A percentile compares a stretch with the other conserved stretches of the same genome.
phyloP scores from a whole-genome alignment of 345 rosid genomes.

The Eucalyptus regnans region DNA sequence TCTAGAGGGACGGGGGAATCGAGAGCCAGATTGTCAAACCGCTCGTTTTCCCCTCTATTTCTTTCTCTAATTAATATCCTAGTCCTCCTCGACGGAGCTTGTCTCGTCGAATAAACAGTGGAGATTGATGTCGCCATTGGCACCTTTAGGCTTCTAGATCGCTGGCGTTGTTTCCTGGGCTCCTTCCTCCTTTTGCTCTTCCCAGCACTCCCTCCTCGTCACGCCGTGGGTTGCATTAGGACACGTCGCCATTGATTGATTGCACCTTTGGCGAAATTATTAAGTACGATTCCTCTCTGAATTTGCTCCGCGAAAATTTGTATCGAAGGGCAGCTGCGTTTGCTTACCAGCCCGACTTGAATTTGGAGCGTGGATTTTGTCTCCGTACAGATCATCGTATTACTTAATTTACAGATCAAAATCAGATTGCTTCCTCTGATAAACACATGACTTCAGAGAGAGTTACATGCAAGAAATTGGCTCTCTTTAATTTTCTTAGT shows the following conservation, averaged over 20 bases:
- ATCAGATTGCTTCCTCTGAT: fast-evolving
- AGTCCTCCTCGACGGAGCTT: neutral
- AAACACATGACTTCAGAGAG: fast-evolving
- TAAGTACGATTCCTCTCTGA: neutral
- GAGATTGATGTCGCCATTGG: neutral
- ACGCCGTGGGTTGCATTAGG: neutral
- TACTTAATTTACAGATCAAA: neutral
- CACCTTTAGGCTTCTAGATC: neutral
- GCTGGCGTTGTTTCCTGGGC: neutral
- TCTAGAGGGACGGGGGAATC: neutral
- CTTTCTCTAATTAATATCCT: neutral
- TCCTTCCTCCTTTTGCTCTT: neutral
- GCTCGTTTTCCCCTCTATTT: neutral
- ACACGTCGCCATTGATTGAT: neutral
- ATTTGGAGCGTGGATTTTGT: neutral
- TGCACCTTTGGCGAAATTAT: neutral
- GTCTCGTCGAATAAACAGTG: neutral
- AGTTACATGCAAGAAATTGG: fast-evolving
- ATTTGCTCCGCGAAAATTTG: neutral
- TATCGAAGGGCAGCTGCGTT: neutral
- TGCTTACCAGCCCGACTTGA: neutral
- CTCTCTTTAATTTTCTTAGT: neutral
- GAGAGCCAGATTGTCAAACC: neutral
- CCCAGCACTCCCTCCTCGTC: neutral
- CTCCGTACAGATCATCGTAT: fast-evolving